These are phyloP conservation scores for Myrica gale DNA, from an alignment of 306 rosid species.

Conservation along the genomic window DNA sequence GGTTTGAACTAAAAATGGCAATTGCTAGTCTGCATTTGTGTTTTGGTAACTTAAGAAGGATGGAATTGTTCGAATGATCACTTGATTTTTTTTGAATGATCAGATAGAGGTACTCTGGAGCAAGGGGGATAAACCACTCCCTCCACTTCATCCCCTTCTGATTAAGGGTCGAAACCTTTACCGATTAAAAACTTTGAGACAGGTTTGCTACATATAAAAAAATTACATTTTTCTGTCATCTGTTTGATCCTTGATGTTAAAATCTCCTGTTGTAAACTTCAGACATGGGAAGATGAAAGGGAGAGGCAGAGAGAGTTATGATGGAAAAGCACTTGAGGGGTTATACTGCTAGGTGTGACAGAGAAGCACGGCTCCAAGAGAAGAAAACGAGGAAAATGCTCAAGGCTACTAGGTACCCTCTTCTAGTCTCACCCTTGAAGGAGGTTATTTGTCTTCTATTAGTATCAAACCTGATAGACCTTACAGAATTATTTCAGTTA, in stretches of 20 bases:
- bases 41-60: neutral
- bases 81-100: neutral
- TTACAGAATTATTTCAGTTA: neutral
- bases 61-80: too few species aligned
- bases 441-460: constrained; percentile 6
- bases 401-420: constrained; percentile 46
- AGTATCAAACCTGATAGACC: neutral
- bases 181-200: constrained; percentile 80
- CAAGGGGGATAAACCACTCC: constrained; percentile 81
- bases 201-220: constrained; percentile 42
- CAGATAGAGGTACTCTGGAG: constrained; percentile 98
- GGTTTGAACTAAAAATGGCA: neutral
- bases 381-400: constrained; percentile 48
- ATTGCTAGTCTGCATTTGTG: neutral
- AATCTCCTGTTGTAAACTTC: constrained; percentile 18
- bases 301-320: constrained; percentile 57
- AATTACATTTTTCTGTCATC: constrained; percentile 22
- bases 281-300: constrained; percentile 81
- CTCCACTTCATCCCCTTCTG: constrained; percentile 76
- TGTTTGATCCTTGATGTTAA: constrained; percentile 15
- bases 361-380: constrained; percentile 61
- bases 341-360: constrained; percentile 59
- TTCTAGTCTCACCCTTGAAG: neutral
- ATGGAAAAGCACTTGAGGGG: constrained; percentile 85
- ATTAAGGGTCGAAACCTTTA: constrained; percentile 93